Base-by-base conservation (phyloP, 225 moss, liverwort and hornwort species). In the Bryum argenteum region DNA sequence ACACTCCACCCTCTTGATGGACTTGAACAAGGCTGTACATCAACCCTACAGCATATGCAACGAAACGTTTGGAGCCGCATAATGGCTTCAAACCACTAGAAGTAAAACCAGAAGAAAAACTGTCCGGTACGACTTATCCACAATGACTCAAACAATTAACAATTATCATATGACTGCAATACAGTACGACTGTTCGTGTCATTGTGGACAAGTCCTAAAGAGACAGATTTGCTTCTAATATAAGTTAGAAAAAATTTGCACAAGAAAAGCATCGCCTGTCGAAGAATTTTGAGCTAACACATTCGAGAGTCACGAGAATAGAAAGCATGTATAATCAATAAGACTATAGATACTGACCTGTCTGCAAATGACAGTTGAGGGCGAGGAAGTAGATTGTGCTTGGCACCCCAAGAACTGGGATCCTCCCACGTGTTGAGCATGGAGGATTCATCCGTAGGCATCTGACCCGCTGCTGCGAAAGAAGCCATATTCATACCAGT, bases 311-410 rank as follows among this genome's bases (percentile, higher is more conserved):
- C 17, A 65, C 51, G 15, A 67, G 8, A 2, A 54, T 19, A 20
- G 13, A 67, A 52, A 53, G 33, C 33, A 33, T 3, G 38, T 4
- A 67, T 11, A 17, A 52, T 15, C 11, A 54, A 1, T 18, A 1
- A 10, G 38, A 37, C 44, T 37, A 44, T 79, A 56, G 47, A 70
- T 52, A 10, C 24, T 67, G 71, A 84, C 84, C 84, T 84, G 75
- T 84, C 81, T 75, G 81, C 84, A 67, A 84, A 84, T 2, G 84
- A 84, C 65, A 81, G 78, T 68, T 78, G 84, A 22, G 84, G 84
- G 47, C 81, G 84, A 17, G 84, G 81, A 15, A 81, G 78, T 28
- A 70, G 37, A 50, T 69, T 76, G n/a, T 78, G 69, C 69, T 81
- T 85, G 45, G 81, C 28, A 54, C 78, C 84, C 81, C 81, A 85